A percentile compares a stretch with the other conserved stretches of the same genome.
These are phyloP conservation scores for Populus ilicifolia DNA, from an alignment of 345 rosid species.

Conservation along the genomic window DNA sequence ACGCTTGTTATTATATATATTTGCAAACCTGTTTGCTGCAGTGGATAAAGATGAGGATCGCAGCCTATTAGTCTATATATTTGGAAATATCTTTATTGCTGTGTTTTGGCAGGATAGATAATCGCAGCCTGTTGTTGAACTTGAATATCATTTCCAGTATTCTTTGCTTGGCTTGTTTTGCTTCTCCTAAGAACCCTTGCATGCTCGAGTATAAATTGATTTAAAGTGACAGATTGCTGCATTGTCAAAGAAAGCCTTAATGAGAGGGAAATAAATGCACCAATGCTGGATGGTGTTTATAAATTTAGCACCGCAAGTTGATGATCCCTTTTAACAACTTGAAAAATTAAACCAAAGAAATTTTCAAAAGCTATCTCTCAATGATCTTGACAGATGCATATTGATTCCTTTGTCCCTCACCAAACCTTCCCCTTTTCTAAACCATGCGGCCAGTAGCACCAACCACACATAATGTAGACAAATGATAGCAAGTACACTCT, in stretches of 20 bases:
- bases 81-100: not conserved
- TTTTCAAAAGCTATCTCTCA: not conserved
- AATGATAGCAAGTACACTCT: not conserved
- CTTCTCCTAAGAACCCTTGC: not conserved
- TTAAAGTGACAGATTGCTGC: not conserved
- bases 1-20: not conserved
- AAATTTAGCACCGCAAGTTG: not conserved
- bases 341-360: not conserved
- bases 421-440: not conserved
- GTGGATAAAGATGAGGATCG: not conserved
- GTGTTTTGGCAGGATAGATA: not conserved
- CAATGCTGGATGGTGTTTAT: not conserved
- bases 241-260: not conserved
- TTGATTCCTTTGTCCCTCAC: not conserved
- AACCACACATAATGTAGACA: not conserved
- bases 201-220: not conserved
- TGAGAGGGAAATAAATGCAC: not conserved
- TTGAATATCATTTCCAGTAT: not conserved
- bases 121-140: not conserved
- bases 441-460: not conserved
- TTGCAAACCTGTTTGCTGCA: not conserved
- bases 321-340: not conserved
- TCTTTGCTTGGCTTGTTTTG: too few species aligned
- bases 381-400: not conserved
- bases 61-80: too few species aligned